Percentiles rank a stretch among this genome's conserved stretches.
Conservation (phyloP, 2,329 filamentous ascomycete species). For the Nothomitra cinnamomea region DNA sequence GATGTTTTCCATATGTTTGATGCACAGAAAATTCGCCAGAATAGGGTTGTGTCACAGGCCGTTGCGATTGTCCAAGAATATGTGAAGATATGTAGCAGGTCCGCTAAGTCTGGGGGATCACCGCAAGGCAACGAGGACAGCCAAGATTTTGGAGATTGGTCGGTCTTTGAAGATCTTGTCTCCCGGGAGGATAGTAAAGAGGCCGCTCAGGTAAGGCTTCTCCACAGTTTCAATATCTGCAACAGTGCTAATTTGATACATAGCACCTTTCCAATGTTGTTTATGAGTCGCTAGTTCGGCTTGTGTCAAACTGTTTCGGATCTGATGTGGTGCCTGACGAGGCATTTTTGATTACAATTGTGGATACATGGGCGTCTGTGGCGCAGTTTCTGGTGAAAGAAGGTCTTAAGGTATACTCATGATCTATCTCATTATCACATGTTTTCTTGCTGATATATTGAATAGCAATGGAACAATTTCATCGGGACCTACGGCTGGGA, state of each 20-base stretch:
- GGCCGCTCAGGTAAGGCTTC: background rate
- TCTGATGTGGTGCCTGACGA: slow-evolving; percentile 39
- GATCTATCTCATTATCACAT: background rate
- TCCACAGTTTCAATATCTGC: background rate
- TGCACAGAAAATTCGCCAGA: slow-evolving; percentile 26
- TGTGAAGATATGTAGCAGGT: slow-evolving; percentile 12
- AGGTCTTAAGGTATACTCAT: slow-evolving; percentile 14
- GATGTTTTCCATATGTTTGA: slow-evolving; percentile 35
- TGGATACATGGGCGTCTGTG: slow-evolving; percentile 38
- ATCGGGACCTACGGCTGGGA: slow-evolving; percentile 34
- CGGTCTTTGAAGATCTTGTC: slow-evolving; percentile 32
- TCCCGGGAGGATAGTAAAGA: slow-evolving; percentile 16
- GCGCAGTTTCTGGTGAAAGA: slow-evolving; percentile 30
- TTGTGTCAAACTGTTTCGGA: slow-evolving; percentile 45
- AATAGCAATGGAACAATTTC: slow-evolving; percentile 37
- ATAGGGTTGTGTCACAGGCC: slow-evolving; percentile 29
- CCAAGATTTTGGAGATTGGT: slow-evolving; percentile 45
- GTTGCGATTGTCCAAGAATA: slow-evolving; percentile 31
- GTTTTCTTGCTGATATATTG: background rate
- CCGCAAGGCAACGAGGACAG: slow-evolving; percentile 36
- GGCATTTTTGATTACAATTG: slow-evolving; percentile 29
- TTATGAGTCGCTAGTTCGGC: slow-evolving; percentile 31
- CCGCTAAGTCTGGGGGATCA: slow-evolving; percentile 12
- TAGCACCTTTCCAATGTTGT: slow-evolving; percentile 25
- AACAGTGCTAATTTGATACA: slow-evolving; percentile 15